Conservation (phyloP, 768 basidiomycete species). For the Russula olivacea region DNA sequence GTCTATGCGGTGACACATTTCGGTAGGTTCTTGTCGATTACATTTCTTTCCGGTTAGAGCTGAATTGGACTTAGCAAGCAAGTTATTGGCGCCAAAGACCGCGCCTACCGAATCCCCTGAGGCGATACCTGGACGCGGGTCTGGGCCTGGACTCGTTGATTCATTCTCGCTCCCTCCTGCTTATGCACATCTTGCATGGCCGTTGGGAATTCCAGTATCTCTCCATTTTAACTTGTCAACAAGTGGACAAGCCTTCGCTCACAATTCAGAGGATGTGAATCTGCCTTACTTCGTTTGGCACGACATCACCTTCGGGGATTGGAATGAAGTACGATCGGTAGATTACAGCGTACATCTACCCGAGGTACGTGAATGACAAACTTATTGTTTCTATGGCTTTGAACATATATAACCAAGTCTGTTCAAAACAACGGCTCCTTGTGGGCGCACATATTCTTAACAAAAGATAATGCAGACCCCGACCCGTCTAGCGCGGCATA, state of each 20-base stretch:
- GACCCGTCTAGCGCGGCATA: conserved; percentile 54
- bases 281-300: conserved; percentile 72
- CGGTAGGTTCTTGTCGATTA: conserved; percentile 37
- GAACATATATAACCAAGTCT: conserved; percentile 38
- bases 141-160: conserved; percentile 33
- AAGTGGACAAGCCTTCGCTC: conserved; percentile 52
- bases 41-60: neutral
- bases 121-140: conserved; percentile 27
- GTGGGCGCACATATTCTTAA: conserved; percentile 79
- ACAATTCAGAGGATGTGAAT: conserved; percentile 41
- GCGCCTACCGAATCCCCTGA: conserved; percentile 29
- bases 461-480: conserved; percentile 57
- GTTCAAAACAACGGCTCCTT: conserved; percentile 75
- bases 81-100: conserved; percentile 38
- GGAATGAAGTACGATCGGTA: conserved; percentile 51
- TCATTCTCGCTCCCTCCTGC: conserved; percentile 50
- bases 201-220: conserved; percentile 51
- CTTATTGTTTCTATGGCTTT: neutral
- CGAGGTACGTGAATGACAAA: conserved; percentile 40
- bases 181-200: conserved; percentile 54
- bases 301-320: conserved; percentile 74
- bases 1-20: conserved; percentile 63
- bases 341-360: conserved; percentile 61
- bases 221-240: conserved; percentile 75
- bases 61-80: conserved; percentile 37